Percentiles rank a stretch among this genome's conserved stretches.
Conservation (phyloP, 805 yeast species). For the Barnettozyma californica region DNA sequence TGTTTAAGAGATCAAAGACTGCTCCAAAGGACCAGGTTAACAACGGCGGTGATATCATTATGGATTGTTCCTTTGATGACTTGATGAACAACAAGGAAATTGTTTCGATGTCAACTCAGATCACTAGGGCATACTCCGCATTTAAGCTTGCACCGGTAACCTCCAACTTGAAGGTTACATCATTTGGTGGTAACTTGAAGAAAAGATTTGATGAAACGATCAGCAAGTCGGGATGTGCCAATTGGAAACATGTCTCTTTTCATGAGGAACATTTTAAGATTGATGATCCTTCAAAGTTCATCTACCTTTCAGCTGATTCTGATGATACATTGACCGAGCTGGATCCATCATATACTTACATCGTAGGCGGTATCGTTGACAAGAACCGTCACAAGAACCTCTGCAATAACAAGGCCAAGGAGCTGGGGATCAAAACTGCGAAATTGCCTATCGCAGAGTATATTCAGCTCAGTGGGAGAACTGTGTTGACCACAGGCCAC, state of each 20-base stretch:
- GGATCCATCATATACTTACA: constrained; percentile 67
- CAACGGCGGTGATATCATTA: constrained; percentile 50
- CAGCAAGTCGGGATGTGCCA: constrained; percentile 44
- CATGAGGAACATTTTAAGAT: constrained; percentile 25
- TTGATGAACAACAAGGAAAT: constrained; percentile 72
- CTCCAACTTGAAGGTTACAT: constrained; percentile 54
- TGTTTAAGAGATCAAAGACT: constrained; percentile 32
- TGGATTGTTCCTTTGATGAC: constrained; percentile 91
- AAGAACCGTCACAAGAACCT: constrained; percentile 82
- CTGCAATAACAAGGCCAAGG: constrained; percentile 77
- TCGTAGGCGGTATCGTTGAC: constrained; percentile 95
- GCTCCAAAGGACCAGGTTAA: constrained; percentile 38
- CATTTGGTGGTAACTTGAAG: constrained; percentile 61
- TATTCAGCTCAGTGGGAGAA: constrained; percentile 77
- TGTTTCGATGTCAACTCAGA: constrained; percentile 70
- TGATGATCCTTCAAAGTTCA: constrained; percentile 36
- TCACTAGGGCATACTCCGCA: constrained; percentile 76
- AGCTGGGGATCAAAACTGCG: constrained; percentile 64
- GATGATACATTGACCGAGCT: constrained; percentile 59
- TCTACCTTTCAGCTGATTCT: constrained; percentile 86
- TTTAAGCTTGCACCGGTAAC: constrained; percentile 56
- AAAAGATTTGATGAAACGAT: constrained; percentile 63
- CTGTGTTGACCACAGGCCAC: constrained; percentile 89
- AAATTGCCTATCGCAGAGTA: constrained; percentile 84
- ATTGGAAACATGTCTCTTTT: constrained; percentile 66